These are phyloP conservation scores for Aspergillus ellipticus DNA, from an alignment of 495 filamentous ascomycete genomes.

Conservation along the genomic window DNA sequence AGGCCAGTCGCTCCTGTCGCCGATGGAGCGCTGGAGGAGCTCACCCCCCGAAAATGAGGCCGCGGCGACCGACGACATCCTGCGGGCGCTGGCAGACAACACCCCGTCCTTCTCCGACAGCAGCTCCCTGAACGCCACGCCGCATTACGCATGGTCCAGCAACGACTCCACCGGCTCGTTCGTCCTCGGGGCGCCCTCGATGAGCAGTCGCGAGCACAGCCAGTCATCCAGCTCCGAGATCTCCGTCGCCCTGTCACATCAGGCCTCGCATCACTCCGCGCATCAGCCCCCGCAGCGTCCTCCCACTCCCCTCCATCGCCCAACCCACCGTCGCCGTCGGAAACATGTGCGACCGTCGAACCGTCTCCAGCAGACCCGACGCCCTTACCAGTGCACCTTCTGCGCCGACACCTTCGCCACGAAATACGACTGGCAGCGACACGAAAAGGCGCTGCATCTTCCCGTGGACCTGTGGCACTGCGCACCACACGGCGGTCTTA, in stretches of 20 bases:
- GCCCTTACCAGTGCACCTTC: constrained; percentile 64
- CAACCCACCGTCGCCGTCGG: constrained; percentile 4
- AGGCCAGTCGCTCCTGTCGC: constrained; percentile 26
- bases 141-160: constrained; percentile 9
- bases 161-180: constrained; percentile 12
- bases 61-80: constrained; percentile 65
- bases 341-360: background rate
- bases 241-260: background rate
- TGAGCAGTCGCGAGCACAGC: constrained; percentile 15
- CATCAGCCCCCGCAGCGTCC: constrained; percentile 1
- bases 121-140: background rate
- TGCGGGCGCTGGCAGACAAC: constrained; percentile 48
- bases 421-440: constrained; percentile 78
- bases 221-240: constrained; percentile 16
- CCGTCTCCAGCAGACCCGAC: background rate
- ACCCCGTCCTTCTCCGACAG: background rate
- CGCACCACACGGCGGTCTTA: constrained; percentile 50
- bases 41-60: constrained; percentile 76
- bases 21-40: constrained; percentile 69
- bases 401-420: constrained; percentile 72
- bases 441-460: constrained; percentile 73
- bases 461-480: constrained; percentile 73
- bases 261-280: too few relatives aligned
- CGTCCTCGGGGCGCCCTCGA: constrained; percentile 9
- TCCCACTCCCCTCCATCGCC: constrained; percentile 4